phyloP scores from a whole-genome alignment of 352 stramenopile species.

The Salisapilia sapeloensis region DNA sequence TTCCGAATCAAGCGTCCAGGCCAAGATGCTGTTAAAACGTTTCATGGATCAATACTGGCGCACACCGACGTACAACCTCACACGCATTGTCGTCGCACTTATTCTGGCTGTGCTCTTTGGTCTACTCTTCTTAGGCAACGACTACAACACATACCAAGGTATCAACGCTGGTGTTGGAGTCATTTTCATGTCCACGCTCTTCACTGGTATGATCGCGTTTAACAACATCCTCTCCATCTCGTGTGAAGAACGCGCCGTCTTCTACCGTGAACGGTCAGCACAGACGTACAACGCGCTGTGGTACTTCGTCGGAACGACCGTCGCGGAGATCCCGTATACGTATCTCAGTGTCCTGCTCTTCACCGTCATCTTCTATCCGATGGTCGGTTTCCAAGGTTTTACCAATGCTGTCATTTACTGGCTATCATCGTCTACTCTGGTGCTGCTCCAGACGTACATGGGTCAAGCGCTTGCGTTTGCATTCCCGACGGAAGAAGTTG shows the following conservation, averaged over 20 bases:
- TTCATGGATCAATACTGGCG: slow-evolving; percentile 75
- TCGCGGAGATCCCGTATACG: slow-evolving; percentile 65
- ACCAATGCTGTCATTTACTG: slow-evolving; percentile 19
- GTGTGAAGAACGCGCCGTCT: slow-evolving; percentile 74
- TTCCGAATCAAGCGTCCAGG: slow-evolving; percentile 10
- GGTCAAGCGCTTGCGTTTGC: slow-evolving; percentile 15
- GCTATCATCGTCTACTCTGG: slow-evolving; percentile 13
- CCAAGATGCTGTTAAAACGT: slow-evolving; percentile 27
- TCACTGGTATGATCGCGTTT: slow-evolving; percentile 65
- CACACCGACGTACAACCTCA: slow-evolving; percentile 73
- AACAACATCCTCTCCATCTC: slow-evolving; percentile 67
- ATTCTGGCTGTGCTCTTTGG: slow-evolving; percentile 60
- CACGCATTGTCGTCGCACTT: slow-evolving; percentile 45
- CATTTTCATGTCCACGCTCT: slow-evolving; percentile 72
- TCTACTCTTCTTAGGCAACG: slow-evolving; percentile 41
- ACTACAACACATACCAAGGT: slow-evolving; percentile 26
- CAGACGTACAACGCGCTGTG: slow-evolving; percentile 80
- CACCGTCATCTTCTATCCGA: slow-evolving; percentile 19
- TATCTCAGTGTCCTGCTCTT: slow-evolving; percentile 16
- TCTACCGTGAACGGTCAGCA: slow-evolving; percentile 84
- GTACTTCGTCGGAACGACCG: slow-evolving; percentile 61
- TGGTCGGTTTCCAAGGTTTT: slow-evolving; percentile 19
- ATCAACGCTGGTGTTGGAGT: slow-evolving; percentile 37
- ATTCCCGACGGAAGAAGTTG: slow-evolving; percentile 15
- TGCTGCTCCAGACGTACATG: slow-evolving; percentile 21